These are phyloP conservation scores for Coemansia sp. DNA, from an alignment of 192 early-diverging fungal species.

Conservation along the genomic window DNA sequence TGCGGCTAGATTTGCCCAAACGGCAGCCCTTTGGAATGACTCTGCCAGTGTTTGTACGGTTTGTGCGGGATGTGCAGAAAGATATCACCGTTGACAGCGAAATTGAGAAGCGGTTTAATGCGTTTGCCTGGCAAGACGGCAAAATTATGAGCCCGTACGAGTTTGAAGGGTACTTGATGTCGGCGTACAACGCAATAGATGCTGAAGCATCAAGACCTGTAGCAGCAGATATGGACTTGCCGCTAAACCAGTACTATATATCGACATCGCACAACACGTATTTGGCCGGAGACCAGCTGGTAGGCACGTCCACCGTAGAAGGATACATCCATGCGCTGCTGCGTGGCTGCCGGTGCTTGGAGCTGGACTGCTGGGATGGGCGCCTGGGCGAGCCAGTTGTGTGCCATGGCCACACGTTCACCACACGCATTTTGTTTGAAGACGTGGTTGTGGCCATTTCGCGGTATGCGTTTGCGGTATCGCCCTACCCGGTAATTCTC, in stretches of 20 bases:
- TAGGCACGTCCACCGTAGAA: constrained; percentile 75
- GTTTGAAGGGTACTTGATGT: constrained; percentile 45
- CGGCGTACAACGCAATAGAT: constrained; percentile 31
- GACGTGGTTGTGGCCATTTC: constrained; percentile 81
- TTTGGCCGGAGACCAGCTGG: constrained; percentile 78
- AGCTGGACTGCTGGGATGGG: constrained; percentile 91
- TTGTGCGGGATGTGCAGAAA: constrained; percentile 45
- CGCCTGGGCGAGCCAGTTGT: constrained; percentile 71
- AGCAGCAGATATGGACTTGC: constrained; percentile 49
- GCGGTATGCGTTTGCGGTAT: constrained; percentile 81
- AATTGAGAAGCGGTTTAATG: constrained; percentile 23
- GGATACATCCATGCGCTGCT: constrained; percentile 84
- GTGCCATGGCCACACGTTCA: constrained; percentile 81
- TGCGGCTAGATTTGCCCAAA: constrained; percentile 32
- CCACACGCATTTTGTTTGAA: constrained; percentile 73
- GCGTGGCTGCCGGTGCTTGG: constrained; percentile 86
- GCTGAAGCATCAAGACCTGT: not conserved
- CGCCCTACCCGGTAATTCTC: constrained; percentile 79
- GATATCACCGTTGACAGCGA: constrained; percentile 22
- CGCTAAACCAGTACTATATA: constrained; percentile 79
- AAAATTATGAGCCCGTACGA: constrained; percentile 39
- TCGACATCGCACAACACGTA: constrained; percentile 92
- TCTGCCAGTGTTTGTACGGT: constrained; percentile 35
- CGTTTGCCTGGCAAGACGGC: constrained; percentile 24
- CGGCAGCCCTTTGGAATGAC: constrained; percentile 29